phyloP scores from a whole-genome alignment of 2,329 filamentous ascomycete species.

The Phaeoacremonium minimum region DNA sequence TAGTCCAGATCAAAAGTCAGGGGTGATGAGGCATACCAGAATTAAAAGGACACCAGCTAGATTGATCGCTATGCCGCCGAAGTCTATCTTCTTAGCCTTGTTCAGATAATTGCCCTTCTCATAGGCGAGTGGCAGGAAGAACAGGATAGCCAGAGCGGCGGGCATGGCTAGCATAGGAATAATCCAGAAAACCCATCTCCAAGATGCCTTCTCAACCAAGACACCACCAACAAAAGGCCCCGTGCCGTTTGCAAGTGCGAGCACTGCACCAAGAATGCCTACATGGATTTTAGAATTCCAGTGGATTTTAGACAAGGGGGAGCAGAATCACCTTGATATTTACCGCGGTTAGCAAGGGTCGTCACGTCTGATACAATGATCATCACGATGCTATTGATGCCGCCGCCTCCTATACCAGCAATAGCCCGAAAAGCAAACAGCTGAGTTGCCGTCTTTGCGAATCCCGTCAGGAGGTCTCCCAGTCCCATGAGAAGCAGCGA shows the following conservation, averaged over 20 bases:
- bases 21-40: conserved; percentile 5
- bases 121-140: conserved; percentile 19
- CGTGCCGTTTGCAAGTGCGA: conserved; percentile 30
- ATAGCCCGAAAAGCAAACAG: conserved; percentile 28
- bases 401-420: conserved; percentile 28
- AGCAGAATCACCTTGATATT: conserved; percentile 10
- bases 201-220: conserved; percentile 18
- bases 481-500: conserved; percentile 19
- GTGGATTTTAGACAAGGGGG: not conserved
- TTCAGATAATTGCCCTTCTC: conserved; percentile 16
- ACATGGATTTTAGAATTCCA: conserved; percentile 5
- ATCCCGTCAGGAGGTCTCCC: conserved; percentile 23
- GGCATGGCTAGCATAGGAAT: conserved; percentile 16
- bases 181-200: conserved; percentile 24
- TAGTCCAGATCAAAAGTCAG: not conserved
- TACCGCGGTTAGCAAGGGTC: conserved; percentile 26
- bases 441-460: conserved; percentile 19
- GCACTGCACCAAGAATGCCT: conserved; percentile 20
- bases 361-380: conserved; percentile 31
- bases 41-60: conserved; percentile 18
- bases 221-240: conserved; percentile 24
- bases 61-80: conserved; percentile 19
- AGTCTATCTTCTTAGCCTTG: conserved; percentile 21
- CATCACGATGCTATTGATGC: conserved; percentile 25
- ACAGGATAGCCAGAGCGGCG: conserved; percentile 15